These are phyloP conservation scores for Xylaria cubensis DNA, from an alignment of 495 filamentous ascomycete species.

Conservation along the genomic window DNA sequence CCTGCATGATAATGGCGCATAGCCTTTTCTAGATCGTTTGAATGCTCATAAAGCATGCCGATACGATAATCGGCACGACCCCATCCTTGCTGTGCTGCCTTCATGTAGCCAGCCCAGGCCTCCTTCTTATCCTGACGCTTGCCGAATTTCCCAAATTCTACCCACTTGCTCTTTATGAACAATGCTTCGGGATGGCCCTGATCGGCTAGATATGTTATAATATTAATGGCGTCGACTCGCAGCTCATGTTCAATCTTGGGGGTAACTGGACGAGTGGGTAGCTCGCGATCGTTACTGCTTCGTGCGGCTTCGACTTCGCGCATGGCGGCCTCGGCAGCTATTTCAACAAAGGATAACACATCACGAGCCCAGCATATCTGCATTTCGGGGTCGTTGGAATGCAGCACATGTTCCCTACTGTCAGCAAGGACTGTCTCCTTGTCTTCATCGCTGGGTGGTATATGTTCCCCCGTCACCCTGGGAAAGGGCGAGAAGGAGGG, in stretches of 20 bases:
- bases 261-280: conserved; percentile 72
- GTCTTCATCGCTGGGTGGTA: conserved; percentile 93
- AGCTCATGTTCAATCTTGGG: conserved; percentile 88
- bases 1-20: conserved; percentile 87
- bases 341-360: conserved; percentile 86
- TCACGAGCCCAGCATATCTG: conserved; percentile 97
- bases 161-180: conserved; percentile 95
- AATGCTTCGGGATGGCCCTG: conserved; percentile 93
- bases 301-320: conserved; percentile 48
- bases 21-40: conserved; percentile 88
- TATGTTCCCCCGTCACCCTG: conserved; percentile 82
- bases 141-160: conserved; percentile 97
- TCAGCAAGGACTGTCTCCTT: conserved; percentile 85
- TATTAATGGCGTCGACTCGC: conserved; percentile 85
- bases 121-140: conserved; percentile 89
- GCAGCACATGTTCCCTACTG: conserved; percentile 81
- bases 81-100: conserved; percentile 89
- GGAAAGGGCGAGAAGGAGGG: conserved; percentile 94
- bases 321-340: conserved; percentile 71
- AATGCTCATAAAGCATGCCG: conserved; percentile 96
- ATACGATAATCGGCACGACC: conserved; percentile 95
- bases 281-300: conserved; percentile 59
- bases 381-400: conserved; percentile 94
- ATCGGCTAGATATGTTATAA: conserved; percentile 85
- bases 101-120: conserved; percentile 82